Conservation (phyloP, 768 basidiomycete species). For the Daedaleopsis nitida region DNA sequence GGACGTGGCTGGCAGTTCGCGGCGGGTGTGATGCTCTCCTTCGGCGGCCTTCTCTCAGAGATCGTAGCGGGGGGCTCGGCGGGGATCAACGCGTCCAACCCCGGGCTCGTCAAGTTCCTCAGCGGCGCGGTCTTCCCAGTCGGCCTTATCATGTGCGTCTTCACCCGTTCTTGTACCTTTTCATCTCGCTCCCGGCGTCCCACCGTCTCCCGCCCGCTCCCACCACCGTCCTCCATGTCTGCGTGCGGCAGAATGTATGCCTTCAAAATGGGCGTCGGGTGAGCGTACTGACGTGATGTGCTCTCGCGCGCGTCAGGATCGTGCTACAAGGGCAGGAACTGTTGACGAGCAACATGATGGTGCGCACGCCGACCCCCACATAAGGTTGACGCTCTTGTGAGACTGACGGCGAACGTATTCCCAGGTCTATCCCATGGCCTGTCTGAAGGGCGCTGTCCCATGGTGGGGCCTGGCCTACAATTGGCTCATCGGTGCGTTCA, state of each 20-base stretch:
- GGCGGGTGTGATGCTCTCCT: conserved; percentile 75
- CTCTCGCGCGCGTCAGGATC: conserved; percentile 49
- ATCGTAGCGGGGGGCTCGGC: conserved; percentile 62
- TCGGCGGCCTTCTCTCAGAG: conserved; percentile 66
- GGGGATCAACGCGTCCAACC: conserved; percentile 52
- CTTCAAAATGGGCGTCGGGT: background rate
- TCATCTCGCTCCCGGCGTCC: conserved; percentile 50
- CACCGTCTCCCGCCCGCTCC: too few relatives aligned
- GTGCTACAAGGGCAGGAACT: conserved; percentile 71
- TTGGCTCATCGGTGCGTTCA: conserved; percentile 60
- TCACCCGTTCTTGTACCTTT: conserved; percentile 62
- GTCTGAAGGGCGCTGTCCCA: conserved; percentile 59
- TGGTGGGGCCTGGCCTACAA: conserved; percentile 72
- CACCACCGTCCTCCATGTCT: background rate
- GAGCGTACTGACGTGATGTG: background rate
- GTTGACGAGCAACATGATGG: conserved; percentile 79
- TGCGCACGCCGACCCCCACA: conserved; percentile 26
- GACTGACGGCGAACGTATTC: background rate
- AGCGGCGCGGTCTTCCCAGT: conserved; percentile 74
- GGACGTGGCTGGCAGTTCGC: conserved; percentile 63
- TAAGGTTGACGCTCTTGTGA: background rate
- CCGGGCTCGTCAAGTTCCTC: conserved; percentile 67
- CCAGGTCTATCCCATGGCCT: conserved; percentile 72
- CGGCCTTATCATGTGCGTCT: conserved; percentile 69
- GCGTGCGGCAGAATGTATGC: background rate